Percentiles rank a stretch among this genome's conserved stretches.
Conservation (phyloP, 2,329 filamentous ascomycete species). For the Pseudocercospora cruenta region DNA sequence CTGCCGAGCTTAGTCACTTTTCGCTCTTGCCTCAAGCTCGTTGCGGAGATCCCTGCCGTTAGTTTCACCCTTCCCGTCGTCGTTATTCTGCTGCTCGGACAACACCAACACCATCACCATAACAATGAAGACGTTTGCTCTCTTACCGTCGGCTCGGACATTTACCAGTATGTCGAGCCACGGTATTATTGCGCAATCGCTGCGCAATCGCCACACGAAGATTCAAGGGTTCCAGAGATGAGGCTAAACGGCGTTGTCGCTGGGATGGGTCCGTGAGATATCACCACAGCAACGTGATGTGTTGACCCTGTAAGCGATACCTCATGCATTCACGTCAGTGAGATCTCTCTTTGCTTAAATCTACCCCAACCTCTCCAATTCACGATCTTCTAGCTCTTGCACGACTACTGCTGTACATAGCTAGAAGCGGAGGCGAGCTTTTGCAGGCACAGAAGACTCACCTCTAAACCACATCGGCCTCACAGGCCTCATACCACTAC, state of each 20-base stretch:
- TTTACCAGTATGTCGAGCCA: not conserved
- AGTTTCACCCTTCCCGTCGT: not conserved
- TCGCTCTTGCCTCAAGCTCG: not conserved
- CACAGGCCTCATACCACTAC: conserved; percentile 10
- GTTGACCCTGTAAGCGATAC: not conserved
- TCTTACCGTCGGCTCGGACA: not conserved
- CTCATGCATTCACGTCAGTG: not conserved
- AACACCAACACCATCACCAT: not conserved
- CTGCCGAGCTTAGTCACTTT: not conserved
- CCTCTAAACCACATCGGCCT: conserved; percentile 18
- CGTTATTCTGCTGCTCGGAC: not conserved
- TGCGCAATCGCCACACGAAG: not conserved
- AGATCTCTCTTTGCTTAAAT: not conserved
- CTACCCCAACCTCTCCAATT: not conserved
- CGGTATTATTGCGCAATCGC: conserved; percentile 4
- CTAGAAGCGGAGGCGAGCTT: conserved; percentile 13
- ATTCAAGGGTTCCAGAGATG: not conserved
- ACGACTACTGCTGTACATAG: conserved; percentile 19
- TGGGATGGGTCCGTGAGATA: not conserved
- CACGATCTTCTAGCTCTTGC: conserved; percentile 11
- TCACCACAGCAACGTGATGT: not conserved
- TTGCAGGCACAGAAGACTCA: conserved; percentile 12
- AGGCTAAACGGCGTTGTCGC: not conserved
- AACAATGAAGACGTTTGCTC: not conserved
- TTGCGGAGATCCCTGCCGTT: not conserved